Percentiles rank a stretch among this genome's conserved stretches.
These are phyloP conservation scores for Penicillium desertorum DNA, from an alignment of 495 filamentous ascomycete genomes.

Conservation along the genomic window DNA sequence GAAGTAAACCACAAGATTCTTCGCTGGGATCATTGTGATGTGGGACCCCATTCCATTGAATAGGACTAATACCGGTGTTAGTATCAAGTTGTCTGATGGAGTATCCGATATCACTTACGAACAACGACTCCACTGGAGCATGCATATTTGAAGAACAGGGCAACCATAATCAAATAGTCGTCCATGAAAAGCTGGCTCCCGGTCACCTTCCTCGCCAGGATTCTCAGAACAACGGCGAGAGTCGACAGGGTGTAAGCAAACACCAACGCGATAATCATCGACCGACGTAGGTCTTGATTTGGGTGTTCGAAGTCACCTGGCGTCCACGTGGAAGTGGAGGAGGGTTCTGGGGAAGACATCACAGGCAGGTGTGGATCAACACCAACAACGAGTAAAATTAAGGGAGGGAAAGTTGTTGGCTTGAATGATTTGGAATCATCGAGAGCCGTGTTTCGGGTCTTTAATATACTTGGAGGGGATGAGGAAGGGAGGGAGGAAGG, in stretches of 20 bases:
- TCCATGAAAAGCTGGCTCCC: slow-evolving; percentile 32
- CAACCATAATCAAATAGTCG: slow-evolving; percentile 41
- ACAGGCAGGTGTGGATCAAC: slow-evolving; percentile 6
- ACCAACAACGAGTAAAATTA: slow-evolving; percentile 10
- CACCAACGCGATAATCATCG: slow-evolving; percentile 30
- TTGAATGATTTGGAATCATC: slow-evolving; percentile 29
- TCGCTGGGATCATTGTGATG: slow-evolving; percentile 31
- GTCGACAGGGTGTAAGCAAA: slow-evolving; percentile 35
- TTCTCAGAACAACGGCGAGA: slow-evolving; percentile 31
- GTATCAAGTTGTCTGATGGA: not conserved
- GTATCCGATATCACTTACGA: slow-evolving; percentile 19
- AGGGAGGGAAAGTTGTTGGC: slow-evolving; percentile 16
- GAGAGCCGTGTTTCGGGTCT: slow-evolving; percentile 1
- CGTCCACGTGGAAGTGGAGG: slow-evolving; percentile 19
- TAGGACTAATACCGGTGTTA: slow-evolving; percentile 21
- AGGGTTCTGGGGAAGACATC: slow-evolving; percentile 22
- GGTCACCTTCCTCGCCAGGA: slow-evolving; percentile 29
- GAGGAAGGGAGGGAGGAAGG: slow-evolving; percentile 10
- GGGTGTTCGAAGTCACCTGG: slow-evolving; percentile 29
- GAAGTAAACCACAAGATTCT: slow-evolving; percentile 30
- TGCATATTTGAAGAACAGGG: slow-evolving; percentile 40
- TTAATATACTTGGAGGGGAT: slow-evolving; percentile 17
- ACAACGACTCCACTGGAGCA: slow-evolving; percentile 33
- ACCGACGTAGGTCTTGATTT: slow-evolving; percentile 25
- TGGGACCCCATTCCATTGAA: slow-evolving; percentile 38